Percentiles rank a stretch among this genome's conserved stretches.
Evolutionary conservation across 495 filamentous ascomycete genomes (phyloP).

Genomic region (Saxophila tyrrhenica): DNA sequence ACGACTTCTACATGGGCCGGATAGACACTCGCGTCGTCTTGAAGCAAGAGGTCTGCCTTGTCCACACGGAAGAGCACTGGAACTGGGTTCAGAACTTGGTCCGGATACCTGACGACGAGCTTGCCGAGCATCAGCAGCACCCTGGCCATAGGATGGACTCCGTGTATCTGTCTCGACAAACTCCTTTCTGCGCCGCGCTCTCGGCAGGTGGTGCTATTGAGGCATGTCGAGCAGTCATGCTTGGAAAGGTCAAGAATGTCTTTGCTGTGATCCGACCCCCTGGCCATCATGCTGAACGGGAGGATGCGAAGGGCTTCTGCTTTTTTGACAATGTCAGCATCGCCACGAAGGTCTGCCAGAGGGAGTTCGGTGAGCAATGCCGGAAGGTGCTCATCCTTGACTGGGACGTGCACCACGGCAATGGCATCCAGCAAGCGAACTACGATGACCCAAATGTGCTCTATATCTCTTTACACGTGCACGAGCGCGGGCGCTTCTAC

Average conservation of each 20-base stretch:
- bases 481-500: slow-evolving; percentile 72
- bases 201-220: slow-evolving; percentile 94
- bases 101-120: slow-evolving; percentile 47
- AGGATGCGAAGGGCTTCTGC: slow-evolving; percentile 84
- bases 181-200: slow-evolving; percentile 66
- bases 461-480: slow-evolving; percentile 94
- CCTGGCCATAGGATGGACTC: slow-evolving; percentile 49
- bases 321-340: slow-evolving; percentile 95
- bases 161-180: slow-evolving; percentile 76
- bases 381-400: slow-evolving; percentile 88
- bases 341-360: slow-evolving; percentile 71
- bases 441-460: slow-evolving; percentile 90
- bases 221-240: slow-evolving; percentile 73
- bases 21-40: slow-evolving; percentile 68
- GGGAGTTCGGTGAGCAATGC: slow-evolving; percentile 60
- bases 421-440: slow-evolving; percentile 94
- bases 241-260: slow-evolving; percentile 74
- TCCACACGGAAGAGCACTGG: slow-evolving; percentile 66
- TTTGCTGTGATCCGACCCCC: slow-evolving; percentile 92
- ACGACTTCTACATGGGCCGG: slow-evolving; percentile 53
- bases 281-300: slow-evolving; percentile 84
- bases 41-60: slow-evolving; percentile 60
- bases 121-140: slow-evolving; percentile 49
- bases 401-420: slow-evolving; percentile 84
- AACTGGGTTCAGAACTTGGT: slow-evolving; percentile 58